phyloP scores from a whole-genome alignment of 1,139 yeast genomes.

The Eremothecium coryli region DNA sequence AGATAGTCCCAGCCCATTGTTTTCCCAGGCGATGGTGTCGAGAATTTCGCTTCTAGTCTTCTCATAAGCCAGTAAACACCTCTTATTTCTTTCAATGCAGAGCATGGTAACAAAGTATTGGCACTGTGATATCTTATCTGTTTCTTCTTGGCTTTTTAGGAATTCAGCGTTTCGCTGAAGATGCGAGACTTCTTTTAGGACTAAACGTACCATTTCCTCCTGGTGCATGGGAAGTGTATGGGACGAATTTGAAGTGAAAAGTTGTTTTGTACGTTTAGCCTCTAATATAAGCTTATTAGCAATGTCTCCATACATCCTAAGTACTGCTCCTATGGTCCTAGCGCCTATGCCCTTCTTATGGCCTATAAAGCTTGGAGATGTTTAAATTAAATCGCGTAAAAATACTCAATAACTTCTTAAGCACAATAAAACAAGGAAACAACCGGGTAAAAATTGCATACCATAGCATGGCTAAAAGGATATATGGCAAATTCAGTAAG shows the following conservation, averaged over 20 bases:
- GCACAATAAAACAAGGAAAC: not conserved
- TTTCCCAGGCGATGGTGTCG: constrained; percentile 64
- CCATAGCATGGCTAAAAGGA: constrained; percentile 10
- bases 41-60: constrained; percentile 58
- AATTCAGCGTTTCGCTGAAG: constrained; percentile 39
- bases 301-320: constrained; percentile 77
- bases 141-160: constrained; percentile 29
- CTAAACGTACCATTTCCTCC: constrained; percentile 60
- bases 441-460: too few relatives aligned
- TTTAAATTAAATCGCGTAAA: too few relatives aligned
- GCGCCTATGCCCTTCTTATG: too few relatives aligned
- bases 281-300: constrained; percentile 77
- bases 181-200: constrained; percentile 47
- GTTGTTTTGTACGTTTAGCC: constrained; percentile 65
- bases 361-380: too few relatives aligned
- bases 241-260: constrained; percentile 36
- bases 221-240: constrained; percentile 58
- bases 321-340: too few relatives aligned
- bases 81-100: constrained; percentile 76
- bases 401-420: not conserved
- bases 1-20: constrained; percentile 26
- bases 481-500: constrained; percentile 10
- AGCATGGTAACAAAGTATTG: constrained; percentile 74
- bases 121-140: constrained; percentile 48
- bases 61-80: constrained; percentile 82